phyloP scores from a whole-genome alignment of 140 eudicot species.

The Bidens hawaiensis region DNA sequence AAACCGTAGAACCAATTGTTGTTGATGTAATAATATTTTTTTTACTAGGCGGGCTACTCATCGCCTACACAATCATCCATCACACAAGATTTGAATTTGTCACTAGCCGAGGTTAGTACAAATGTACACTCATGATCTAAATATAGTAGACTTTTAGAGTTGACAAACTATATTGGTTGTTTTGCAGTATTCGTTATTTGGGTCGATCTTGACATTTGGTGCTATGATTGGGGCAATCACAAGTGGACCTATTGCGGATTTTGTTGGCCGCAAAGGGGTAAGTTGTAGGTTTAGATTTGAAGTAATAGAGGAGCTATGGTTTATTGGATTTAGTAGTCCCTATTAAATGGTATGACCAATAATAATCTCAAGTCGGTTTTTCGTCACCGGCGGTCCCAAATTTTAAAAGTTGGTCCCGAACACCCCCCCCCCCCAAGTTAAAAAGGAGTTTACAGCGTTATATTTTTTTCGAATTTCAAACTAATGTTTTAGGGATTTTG shows the following conservation, averaged over 20 bases:
- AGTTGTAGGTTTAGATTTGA: constrained; percentile 8
- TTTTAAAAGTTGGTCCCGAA: too few species aligned
- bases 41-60: constrained; percentile 73
- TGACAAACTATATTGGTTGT: neutral
- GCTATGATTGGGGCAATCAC: constrained; percentile 98
- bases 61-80: constrained; percentile 85
- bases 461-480: too few species aligned
- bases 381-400: too few species aligned
- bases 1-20: neutral
- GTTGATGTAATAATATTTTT: neutral
- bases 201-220: constrained; percentile 83
- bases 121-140: neutral
- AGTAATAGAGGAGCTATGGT: too few species aligned
- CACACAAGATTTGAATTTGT: constrained; percentile 51
- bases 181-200: constrained; percentile 81
- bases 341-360: too few species aligned
- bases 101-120: constrained; percentile 64
- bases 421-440: too few species aligned
- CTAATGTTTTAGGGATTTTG: too few species aligned
- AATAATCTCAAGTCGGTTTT: too few species aligned
- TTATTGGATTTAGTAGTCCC: too few species aligned
- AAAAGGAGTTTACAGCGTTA: too few species aligned
- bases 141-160: neutral
- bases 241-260: constrained; percentile 80
- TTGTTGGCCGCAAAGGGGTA: constrained; percentile 88